These are phyloP conservation scores for Fusarium metavorans DNA, from an alignment of 2,329 filamentous ascomycete species.

Conservation along the genomic window DNA sequence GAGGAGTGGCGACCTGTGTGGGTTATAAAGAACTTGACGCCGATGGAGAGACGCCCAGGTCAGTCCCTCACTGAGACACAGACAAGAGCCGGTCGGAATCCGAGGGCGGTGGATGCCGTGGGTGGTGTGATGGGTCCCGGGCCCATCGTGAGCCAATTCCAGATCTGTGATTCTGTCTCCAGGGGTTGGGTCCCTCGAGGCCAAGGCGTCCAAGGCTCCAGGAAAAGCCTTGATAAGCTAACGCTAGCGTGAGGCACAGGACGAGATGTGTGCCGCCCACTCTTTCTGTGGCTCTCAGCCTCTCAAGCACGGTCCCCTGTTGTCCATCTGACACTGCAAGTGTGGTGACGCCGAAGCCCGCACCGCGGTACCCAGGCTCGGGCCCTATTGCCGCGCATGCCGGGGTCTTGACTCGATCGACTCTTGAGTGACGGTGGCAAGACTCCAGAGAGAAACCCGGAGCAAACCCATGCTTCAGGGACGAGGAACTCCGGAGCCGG, in stretches of 20 bases:
- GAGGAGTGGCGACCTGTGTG: conserved; percentile 40
- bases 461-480: conserved; percentile 13
- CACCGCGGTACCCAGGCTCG: conserved; percentile 17
- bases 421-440: conserved; percentile 20
- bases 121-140: conserved; percentile 45
- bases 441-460: conserved; percentile 6
- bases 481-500: conserved; percentile 6
- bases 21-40: conserved; percentile 44
- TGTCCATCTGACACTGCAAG: conserved; percentile 36
- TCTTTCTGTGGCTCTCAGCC: conserved; percentile 24
- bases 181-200: conserved; percentile 27
- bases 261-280: conserved; percentile 23
- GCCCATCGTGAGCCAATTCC: conserved; percentile 44
- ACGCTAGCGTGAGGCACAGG: conserved; percentile 40
- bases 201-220: conserved; percentile 1
- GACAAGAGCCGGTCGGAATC: conserved; percentile 43
- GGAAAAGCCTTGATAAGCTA: conserved; percentile 40
- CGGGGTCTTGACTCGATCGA: conserved; percentile 37
- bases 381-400: conserved; percentile 34
- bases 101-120: conserved; percentile 41
- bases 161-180: conserved; percentile 36
- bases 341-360: conserved; percentile 40
- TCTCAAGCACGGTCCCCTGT: conserved; percentile 19
- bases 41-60: conserved; percentile 29
- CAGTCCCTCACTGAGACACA: conserved; percentile 9